Conservation (phyloP, 345 rosid species). For the Euclidium syriacum region DNA sequence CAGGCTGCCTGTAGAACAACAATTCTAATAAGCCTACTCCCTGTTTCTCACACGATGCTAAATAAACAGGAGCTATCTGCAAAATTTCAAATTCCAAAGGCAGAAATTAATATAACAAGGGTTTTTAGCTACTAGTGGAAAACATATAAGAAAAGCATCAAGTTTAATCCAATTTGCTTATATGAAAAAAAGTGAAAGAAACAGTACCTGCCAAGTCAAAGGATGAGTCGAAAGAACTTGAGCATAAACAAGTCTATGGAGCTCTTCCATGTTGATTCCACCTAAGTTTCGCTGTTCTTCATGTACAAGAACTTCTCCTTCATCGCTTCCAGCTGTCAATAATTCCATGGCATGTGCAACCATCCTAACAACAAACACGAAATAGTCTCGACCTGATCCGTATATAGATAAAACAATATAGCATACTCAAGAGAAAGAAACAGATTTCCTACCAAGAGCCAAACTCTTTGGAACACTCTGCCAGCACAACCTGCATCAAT, state of each 20-base stretch:
- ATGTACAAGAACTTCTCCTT: slow-evolving; percentile 67
- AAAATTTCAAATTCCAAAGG: background rate
- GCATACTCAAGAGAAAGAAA: slow-evolving; percentile 7
- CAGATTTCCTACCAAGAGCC: slow-evolving; percentile 78
- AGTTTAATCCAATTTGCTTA: background rate
- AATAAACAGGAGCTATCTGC: slow-evolving; percentile 93
- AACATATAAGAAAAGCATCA: background rate
- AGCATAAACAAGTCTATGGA: slow-evolving; percentile 86
- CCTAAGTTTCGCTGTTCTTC: slow-evolving; percentile 71
- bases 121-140: background rate
- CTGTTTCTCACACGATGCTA: slow-evolving; percentile 79
- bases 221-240: slow-evolving; percentile 90
- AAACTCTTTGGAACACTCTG: slow-evolving; percentile 88
- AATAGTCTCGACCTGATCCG: slow-evolving; percentile 1
- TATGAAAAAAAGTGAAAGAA: slow-evolving; percentile 17
- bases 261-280: slow-evolving; percentile 81
- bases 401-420: slow-evolving; percentile 3
- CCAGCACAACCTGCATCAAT: slow-evolving; percentile 72
- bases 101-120: background rate
- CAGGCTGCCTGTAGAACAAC: slow-evolving; percentile 73
- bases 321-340: slow-evolving; percentile 71
- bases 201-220: slow-evolving; percentile 89
- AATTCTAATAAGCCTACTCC: slow-evolving; percentile 77
- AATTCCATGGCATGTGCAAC: slow-evolving; percentile 85
- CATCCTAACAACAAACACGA: slow-evolving; percentile 56